A percentile compares a stretch with the other conserved stretches of the same genome.
phyloP scores from a whole-genome alignment of 495 filamentous ascomycete species.

The Xylaria flabelliformis region DNA sequence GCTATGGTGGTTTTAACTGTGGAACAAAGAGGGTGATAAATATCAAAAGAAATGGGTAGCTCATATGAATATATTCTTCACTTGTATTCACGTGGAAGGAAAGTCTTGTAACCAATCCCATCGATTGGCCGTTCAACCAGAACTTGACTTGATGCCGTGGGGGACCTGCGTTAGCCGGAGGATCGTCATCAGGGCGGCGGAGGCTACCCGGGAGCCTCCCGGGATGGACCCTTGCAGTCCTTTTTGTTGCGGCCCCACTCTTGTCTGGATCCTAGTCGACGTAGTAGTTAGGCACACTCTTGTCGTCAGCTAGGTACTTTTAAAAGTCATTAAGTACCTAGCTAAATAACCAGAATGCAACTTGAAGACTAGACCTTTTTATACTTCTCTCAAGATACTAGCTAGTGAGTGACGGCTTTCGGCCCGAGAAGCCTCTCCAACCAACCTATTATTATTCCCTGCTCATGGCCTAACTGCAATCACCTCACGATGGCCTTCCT shows the following conservation, averaged over 20 bases:
- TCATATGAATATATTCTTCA: neutral
- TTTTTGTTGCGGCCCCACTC: neutral
- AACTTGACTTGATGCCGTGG: neutral
- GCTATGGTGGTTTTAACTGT: neutral
- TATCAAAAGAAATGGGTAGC: neutral
- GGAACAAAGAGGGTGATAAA: neutral
- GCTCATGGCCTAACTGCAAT: constrained; percentile 30
- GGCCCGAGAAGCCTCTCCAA: neutral
- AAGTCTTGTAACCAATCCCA: neutral
- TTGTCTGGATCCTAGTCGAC: neutral
- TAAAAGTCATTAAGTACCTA: neutral
- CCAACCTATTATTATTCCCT: neutral
- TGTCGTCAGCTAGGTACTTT: neutral
- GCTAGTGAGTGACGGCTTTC: neutral
- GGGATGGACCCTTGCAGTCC: neutral
- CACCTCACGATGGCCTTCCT: constrained; percentile 35
- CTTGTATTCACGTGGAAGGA: neutral
- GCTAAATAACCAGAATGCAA: neutral
- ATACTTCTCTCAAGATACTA: neutral
- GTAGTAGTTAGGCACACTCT: neutral
- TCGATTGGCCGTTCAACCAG: neutral
- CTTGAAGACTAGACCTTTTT: neutral
- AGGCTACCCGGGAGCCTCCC: neutral
- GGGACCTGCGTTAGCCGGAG: neutral
- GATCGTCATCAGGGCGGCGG: neutral